phyloP scores from a whole-genome alignment of 2,329 filamentous ascomycete species.

The Scedosporium boydii region DNA sequence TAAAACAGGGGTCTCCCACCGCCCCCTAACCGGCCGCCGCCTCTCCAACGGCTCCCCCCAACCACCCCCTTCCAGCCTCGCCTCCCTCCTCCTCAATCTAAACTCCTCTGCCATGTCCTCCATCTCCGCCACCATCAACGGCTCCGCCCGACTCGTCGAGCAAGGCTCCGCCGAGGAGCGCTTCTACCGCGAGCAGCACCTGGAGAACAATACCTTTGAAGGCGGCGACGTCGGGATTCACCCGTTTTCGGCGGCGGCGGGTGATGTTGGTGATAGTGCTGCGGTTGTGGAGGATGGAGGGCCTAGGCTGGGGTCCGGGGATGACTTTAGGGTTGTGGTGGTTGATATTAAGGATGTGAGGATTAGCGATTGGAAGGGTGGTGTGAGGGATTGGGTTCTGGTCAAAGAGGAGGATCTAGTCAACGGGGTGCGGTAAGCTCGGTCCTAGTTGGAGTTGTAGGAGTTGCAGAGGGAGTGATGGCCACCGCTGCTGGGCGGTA shows the following conservation, averaged over 20 bases:
- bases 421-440: slow-evolving; percentile 28
- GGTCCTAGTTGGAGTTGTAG: background rate
- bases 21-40: slow-evolving; percentile 64
- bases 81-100: slow-evolving; percentile 76
- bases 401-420: slow-evolving; percentile 24
- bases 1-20: slow-evolving; percentile 70
- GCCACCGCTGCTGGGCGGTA: too few species aligned
- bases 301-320: slow-evolving; percentile 30
- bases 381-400: slow-evolving; percentile 67
- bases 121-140: slow-evolving; percentile 90
- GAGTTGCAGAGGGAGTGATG: background rate
- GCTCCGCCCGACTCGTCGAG: slow-evolving; percentile 66
- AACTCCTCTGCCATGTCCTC: slow-evolving; percentile 81
- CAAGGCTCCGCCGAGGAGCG: slow-evolving; percentile 69
- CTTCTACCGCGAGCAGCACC: slow-evolving; percentile 74
- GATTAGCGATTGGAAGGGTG: slow-evolving; percentile 93
- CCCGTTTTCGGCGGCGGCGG: slow-evolving; percentile 20
- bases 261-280: background rate
- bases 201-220: slow-evolving; percentile 87
- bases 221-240: slow-evolving; percentile 27
- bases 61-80: slow-evolving; percentile 63
- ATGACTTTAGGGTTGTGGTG: slow-evolving; percentile 78
- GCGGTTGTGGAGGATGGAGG: background rate
- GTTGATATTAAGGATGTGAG: slow-evolving; percentile 77
- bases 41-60: slow-evolving; percentile 53